Evolutionary conservation across 2,329 filamentous ascomycete genomes (phyloP).

Genomic region (Sporothrix euskadiensis): DNA sequence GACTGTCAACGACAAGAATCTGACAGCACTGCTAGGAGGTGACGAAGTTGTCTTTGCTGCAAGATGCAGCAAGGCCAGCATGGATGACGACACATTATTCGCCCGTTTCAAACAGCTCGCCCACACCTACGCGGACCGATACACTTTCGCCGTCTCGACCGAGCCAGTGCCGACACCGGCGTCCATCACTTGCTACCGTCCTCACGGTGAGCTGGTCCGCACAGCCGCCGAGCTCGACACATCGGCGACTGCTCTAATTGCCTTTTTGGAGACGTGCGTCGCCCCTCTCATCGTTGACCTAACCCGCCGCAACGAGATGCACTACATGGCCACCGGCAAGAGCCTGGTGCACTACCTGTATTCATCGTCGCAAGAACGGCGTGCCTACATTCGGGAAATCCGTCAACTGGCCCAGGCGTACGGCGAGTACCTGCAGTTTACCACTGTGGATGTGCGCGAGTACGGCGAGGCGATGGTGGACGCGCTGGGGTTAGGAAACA

Average conservation of each 20-base stretch:
- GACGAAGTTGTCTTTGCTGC: constrained; percentile 50
- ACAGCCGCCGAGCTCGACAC: constrained; percentile 40
- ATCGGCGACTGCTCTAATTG: constrained; percentile 40
- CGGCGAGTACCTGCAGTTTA: constrained; percentile 50
- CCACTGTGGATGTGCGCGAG: constrained; percentile 49
- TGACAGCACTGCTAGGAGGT: constrained; percentile 39
- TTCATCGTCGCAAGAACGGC: constrained; percentile 37
- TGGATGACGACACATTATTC: constrained; percentile 37
- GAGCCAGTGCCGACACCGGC: constrained; percentile 5
- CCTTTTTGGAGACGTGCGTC: constrained; percentile 44
- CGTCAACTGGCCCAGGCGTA: constrained; percentile 48
- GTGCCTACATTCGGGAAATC: constrained; percentile 42
- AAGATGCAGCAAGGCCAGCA: constrained; percentile 36
- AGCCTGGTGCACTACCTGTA: constrained; percentile 43
- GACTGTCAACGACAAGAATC: constrained; percentile 36
- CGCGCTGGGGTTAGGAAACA: constrained; percentile 40
- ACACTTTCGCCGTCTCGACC: constrained; percentile 45
- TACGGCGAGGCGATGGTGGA: constrained; percentile 49
- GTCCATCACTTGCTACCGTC: constrained; percentile 45
- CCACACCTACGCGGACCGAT: constrained; percentile 42
- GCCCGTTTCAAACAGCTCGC: constrained; percentile 42
- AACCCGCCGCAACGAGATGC: constrained; percentile 48
- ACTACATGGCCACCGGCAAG: constrained; percentile 36
- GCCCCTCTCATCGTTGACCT: constrained; percentile 47
- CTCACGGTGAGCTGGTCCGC: constrained; percentile 41